A percentile compares a stretch with the other conserved stretches of the same genome.
These are phyloP conservation scores for Cucurbita argyrosperma DNA, from an alignment of 306 rosid genomes.

Conservation along the genomic window DNA sequence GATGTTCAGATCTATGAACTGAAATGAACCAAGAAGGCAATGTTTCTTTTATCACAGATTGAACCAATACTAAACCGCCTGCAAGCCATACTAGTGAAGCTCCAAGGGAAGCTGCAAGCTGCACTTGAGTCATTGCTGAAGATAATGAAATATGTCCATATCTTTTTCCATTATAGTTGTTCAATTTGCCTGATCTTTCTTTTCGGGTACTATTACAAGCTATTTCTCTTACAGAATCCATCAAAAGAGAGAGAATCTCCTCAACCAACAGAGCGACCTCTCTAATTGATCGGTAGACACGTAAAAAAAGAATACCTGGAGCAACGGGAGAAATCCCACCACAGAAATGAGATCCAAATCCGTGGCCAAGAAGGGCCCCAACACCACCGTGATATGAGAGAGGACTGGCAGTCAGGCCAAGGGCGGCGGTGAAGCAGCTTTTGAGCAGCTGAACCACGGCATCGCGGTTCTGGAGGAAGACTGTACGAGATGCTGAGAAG, in stretches of 20 bases:
- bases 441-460: conserved; percentile 72
- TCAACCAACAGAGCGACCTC: conserved; percentile 58
- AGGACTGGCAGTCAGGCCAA: conserved; percentile 53
- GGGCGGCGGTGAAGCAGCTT: conserved; percentile 89
- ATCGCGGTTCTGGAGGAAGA: conserved; percentile 72
- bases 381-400: conserved; percentile 61
- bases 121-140: conserved; percentile 53
- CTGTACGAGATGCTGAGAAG: conserved; percentile 84
- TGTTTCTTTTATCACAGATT: conserved; percentile 67
- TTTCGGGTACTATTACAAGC: conserved; percentile 31
- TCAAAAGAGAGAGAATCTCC: conserved; percentile 63
- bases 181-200: conserved; percentile 30
- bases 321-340: conserved; percentile 81
- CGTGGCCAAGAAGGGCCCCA: conserved; percentile 90
- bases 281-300: conserved; percentile 50
- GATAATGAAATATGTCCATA: conserved; percentile 60
- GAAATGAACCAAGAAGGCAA: conserved; percentile 91
- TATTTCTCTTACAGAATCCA: conserved; percentile 63
- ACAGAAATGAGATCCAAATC: conserved; percentile 56
- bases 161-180: conserved; percentile 28
- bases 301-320: conserved; percentile 85
- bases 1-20: conserved; percentile 40
- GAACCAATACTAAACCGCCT: conserved; percentile 69
- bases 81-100: conserved; percentile 83
- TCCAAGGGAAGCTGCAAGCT: conserved; percentile 85